Conservation (phyloP, 1,139 yeast species). For the Hyphopichia burtonii region DNA sequence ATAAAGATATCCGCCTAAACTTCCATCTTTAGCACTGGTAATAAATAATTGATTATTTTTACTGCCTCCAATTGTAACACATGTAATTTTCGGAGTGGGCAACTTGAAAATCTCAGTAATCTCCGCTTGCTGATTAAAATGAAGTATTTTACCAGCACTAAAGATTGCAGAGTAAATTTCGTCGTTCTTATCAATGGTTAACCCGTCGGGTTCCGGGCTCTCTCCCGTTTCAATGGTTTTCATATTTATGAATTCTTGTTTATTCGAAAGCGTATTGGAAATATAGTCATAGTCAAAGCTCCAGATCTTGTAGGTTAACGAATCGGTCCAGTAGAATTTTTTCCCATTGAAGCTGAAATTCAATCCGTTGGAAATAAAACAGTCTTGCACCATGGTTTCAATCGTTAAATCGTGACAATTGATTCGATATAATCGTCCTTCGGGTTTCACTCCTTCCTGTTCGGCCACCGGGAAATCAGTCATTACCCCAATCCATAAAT, state of each 20-base stretch:
- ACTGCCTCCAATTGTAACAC: slow-evolving; percentile 71
- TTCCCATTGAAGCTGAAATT: slow-evolving; percentile 58
- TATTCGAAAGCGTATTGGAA: slow-evolving; percentile 46
- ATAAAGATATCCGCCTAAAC: slow-evolving; percentile 53
- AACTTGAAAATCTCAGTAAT: slow-evolving; percentile 51
- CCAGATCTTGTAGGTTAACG: slow-evolving; percentile 58
- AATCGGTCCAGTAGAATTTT: slow-evolving; percentile 70
- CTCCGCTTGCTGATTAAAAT: slow-evolving; percentile 50
- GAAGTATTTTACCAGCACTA: slow-evolving; percentile 56
- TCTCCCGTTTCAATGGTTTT: slow-evolving; percentile 21
- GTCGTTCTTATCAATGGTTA: slow-evolving; percentile 61
- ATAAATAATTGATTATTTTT: slow-evolving; percentile 59
- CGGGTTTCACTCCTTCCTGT: slow-evolving; percentile 28
- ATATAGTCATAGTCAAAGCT: slow-evolving; percentile 56
- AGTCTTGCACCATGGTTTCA: slow-evolving; percentile 31
- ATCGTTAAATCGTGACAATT: slow-evolving; percentile 32
- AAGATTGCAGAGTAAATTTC: slow-evolving; percentile 70
- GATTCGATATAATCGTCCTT: slow-evolving; percentile 46
- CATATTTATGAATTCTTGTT: slow-evolving; percentile 41
- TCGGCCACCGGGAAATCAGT: slow-evolving; percentile 43
- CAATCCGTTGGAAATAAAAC: slow-evolving; percentile 73
- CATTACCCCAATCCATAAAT: slow-evolving; percentile 77
- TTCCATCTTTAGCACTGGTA: slow-evolving; percentile 60
- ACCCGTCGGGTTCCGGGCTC: slow-evolving; percentile 80
- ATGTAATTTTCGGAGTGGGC: slow-evolving; percentile 66